Base-by-base conservation (phyloP, 306 rosid genomes). In the Trichosanthes truncata region DNA sequence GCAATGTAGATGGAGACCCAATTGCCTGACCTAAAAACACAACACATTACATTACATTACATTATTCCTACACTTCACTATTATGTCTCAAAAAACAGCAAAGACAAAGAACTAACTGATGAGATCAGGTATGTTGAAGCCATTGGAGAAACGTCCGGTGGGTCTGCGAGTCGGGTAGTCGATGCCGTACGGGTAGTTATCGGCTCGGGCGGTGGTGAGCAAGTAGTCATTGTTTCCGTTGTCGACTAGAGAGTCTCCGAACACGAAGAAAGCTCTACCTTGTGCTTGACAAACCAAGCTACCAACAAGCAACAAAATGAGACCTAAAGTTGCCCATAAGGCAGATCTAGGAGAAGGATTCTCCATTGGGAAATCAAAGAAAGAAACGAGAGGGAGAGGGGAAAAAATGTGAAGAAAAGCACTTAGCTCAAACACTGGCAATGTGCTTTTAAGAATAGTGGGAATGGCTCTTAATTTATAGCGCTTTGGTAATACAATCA, bases 1-100 rank as follows among this genome's bases (percentile, higher is more conserved):
- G 93, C 75, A 91, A 82, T 15, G 87, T 71, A 51, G 84, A 81
- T 53, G 86, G 89, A 8, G 85, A 74, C 51, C 93, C 92, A 7
- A 91, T 81, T 46, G 66, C 61, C 75, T 85, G 85, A 80, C 90
- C 93, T 87, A 23, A 56, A 46, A 60, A 36, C 33, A 26, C 13
- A 71, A 69, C 3, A 18, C 15, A 36, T 60, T 25, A 51, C 66
- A 26, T 11, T 66, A 1, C 0, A 10, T 45, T 45, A 40, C 1
- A 40, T 4, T 7, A 40, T 4, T 7, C 51, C 10, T 53, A 1
- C 17, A 43, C 65, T 57, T 40, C 48, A 76, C 20, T 1, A 25
- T 52, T 2, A 21, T 74, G 29, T 11, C 12, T 35, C 48, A 36
- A 35, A 13, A n/a, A 40, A 7, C 12, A 4, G 4, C 53, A n/a